Base-by-base conservation (phyloP, 1,139 yeast genomes). In the Taiozyma onychis region DNA sequence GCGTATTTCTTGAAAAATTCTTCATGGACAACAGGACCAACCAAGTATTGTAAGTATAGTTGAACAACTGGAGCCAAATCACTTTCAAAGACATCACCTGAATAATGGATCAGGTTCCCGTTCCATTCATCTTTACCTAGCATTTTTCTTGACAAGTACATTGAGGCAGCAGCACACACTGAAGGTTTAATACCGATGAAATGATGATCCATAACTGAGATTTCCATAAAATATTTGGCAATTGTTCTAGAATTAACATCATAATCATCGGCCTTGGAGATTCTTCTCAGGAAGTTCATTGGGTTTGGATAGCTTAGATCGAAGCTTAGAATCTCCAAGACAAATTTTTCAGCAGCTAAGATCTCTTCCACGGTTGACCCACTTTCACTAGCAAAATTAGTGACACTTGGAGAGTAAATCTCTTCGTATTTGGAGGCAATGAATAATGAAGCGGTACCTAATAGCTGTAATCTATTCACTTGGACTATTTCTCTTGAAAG, bases 351-450 rank as follows among this genome's bases (percentile, higher is more conserved):
- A 41, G 96, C 96, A 63, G 83, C 87, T 60, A 90, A 76, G 49
- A 91, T 88, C 64, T 88, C 96, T 51, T 86, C 91, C 64, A 85
- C 95, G 58, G 86, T 88, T 24, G 90, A 87, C 64, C 88, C 96
- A 44, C 96, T 87, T 60, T 88, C 89, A 65, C 86, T 87, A 13
- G 96, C 91, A 69, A 89, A 90, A 70, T 89, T 88, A 59, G 83
- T 81, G 50, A 90, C 88, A 41, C 95, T 83, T 16, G 98, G 98
- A 10, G 93, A 81, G 65, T 88, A 88, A 45, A 91, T 96, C 70
- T 91, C 98, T 71, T 91, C 98, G 66, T 88, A 90, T 70, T 93
- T 93, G 26, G 97, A 93, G 37, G 98, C 97, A 58, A 91, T 87
- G 68, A 91, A 89, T 57, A 93, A 69, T 24, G 95, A 83, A 1